Conservation (phyloP, 257 asterid genomes). For the Scutellaria minor region DNA sequence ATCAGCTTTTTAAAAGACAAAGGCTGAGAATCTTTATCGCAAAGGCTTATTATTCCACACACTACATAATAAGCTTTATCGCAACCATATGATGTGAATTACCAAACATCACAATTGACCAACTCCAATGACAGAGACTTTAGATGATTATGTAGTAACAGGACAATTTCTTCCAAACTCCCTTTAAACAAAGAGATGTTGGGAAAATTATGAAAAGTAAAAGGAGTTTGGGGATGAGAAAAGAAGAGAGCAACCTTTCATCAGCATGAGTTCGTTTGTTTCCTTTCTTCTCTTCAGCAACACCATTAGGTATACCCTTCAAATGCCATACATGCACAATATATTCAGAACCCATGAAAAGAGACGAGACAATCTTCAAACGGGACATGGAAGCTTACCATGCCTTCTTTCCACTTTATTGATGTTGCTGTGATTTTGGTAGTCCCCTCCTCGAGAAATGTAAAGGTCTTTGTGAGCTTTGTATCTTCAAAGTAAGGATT, state of each 20-base stretch:
- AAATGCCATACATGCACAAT: conserved; percentile 39
- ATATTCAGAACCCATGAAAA: conserved; percentile 32
- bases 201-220: not conserved
- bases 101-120: not conserved
- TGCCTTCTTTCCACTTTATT: conserved; percentile 93
- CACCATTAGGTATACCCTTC: conserved; percentile 82
- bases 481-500: conserved; percentile 86
- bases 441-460: conserved; percentile 87
- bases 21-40: not conserved
- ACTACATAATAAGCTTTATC: not conserved
- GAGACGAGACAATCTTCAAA: conserved; percentile 14
- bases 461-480: conserved; percentile 78
- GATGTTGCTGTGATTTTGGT: conserved; percentile 77
- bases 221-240: not conserved
- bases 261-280: conserved; percentile 74
- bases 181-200: not conserved
- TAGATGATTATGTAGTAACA: not conserved
- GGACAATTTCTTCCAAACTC: conserved; percentile 9
- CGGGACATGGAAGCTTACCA: conserved; percentile 52
- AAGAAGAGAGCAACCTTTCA: conserved; percentile 64
- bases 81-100: conserved; percentile 12
- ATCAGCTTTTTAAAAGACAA: not conserved
- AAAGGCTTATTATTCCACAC: not conserved
- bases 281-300: conserved; percentile 79
- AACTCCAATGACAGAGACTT: not conserved